Evolutionary conservation across 1,284 basidiomycete genomes (phyloP).

Genomic region (Fomitopsis pinicola): DNA sequence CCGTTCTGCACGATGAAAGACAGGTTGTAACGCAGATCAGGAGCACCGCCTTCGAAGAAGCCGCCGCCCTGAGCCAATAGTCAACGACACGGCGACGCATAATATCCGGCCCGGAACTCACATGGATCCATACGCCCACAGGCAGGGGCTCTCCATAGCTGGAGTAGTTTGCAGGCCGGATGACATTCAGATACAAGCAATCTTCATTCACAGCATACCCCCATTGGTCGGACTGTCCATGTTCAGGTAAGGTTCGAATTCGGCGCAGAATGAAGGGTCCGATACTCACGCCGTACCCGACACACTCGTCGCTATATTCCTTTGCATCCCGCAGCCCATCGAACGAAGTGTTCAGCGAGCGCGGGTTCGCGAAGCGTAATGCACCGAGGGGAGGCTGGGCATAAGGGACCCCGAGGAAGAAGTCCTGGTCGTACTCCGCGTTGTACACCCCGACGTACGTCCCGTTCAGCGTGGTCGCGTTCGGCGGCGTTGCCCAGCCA

Average conservation of each 20-base stretch:
- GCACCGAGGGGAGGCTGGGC: background rate
- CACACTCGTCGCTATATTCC: background rate
- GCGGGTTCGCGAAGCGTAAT: background rate
- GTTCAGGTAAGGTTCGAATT: background rate
- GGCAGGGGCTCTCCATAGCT: background rate
- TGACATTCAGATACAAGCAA: background rate
- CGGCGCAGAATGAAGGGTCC: too few relatives aligned
- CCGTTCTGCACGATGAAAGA: background rate
- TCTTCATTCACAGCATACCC: background rate
- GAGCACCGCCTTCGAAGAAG: background rate
- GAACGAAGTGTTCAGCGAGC: background rate
- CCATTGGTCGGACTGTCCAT: background rate
- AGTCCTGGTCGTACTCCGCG: background rate
- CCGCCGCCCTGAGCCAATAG: background rate
- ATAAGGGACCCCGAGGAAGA: background rate
- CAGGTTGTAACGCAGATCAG: background rate
- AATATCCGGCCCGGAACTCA: background rate
- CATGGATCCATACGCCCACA: constrained; percentile 1
- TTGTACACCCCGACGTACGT: background rate
- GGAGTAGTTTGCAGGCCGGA: background rate
- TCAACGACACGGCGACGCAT: background rate
- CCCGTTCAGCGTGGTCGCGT: background rate
- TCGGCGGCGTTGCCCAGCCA: background rate
- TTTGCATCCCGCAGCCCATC: background rate
- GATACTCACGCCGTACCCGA: background rate